Base-by-base conservation (phyloP, 1,284 basidiomycete genomes). In the Ustilago lituana region DNA sequence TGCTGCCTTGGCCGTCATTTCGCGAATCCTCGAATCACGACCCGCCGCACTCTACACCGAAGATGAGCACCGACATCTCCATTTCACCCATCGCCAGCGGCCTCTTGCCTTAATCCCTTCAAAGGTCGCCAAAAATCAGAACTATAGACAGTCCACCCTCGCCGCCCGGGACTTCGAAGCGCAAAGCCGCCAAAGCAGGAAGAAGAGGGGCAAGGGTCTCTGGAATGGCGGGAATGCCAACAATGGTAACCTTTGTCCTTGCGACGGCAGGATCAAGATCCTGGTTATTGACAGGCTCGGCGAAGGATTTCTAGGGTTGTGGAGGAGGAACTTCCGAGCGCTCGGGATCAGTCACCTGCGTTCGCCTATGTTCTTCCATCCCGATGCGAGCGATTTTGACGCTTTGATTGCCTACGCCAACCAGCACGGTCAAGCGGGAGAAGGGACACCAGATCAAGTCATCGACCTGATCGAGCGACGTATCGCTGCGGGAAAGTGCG, bases 321-420 rank as follows among this genome's bases (percentile, higher is more conserved):
- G 74, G 74, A 47, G 70, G 36, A 24, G 63, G 15, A 61, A 71
- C 31, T 78, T 79, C 23, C 20, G 23, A 4, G 71, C 71, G 15
- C 48, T 67, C n/a, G 54, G 71, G 11, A 78, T 79, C 43, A 63
- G 56, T 22, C 66, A 82, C 57, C 62, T 84, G 15, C 73, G 83
- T 6, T 79, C 76, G 20, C 83, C 83, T 4, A 81, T 84, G 78
- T 81, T 83, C 53, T 84, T 84, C 47, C 83, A 84, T 55, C 64
- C 74, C 7, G 70, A 73, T 27, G 82, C 83, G 1, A 69, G 79
- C 6, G 83, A 83, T 35, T 73, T 77, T 17, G 82, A 83, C 39
- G 73, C 75, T 3, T 64, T 84, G 11, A 67, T 83, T 4, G 77
- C 77, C 8, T 83, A 64, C 39, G 76, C 83, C 4, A 67, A 76